A percentile compares a stretch with the other conserved stretches of the same genome.
phyloP scores from a whole-genome alignment of 2,329 filamentous ascomycete species.

The Macrophomina pseudophaseolina region DNA sequence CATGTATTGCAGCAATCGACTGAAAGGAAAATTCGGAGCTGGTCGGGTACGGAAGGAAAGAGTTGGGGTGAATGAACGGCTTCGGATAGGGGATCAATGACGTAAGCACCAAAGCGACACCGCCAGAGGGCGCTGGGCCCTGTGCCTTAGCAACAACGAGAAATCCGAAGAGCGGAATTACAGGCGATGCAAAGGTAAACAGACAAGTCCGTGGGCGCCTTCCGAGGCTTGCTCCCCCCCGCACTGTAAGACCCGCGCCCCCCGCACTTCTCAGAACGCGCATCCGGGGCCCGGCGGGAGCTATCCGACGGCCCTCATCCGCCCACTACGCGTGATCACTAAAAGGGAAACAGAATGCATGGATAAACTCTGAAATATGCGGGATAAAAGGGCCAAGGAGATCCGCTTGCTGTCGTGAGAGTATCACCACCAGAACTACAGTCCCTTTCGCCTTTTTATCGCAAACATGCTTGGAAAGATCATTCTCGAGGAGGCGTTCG shows the following conservation, averaged over 20 bases:
- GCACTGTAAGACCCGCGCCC: constrained; percentile 2
- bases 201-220: not conserved
- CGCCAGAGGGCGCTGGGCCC: not conserved
- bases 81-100: constrained; percentile 4
- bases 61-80: not conserved
- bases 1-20: too few relatives aligned
- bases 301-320: constrained; percentile 21
- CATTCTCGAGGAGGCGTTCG: constrained; percentile 67
- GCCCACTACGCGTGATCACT: not conserved
- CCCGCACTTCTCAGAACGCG: not conserved
- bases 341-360: not conserved
- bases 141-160: too few relatives aligned
- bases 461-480: constrained; percentile 63
- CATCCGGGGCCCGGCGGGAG: constrained; percentile 14
- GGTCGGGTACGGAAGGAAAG: too few relatives aligned
- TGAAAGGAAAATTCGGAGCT: too few relatives aligned
- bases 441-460: not conserved
- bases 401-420: not conserved
- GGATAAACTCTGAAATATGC: not conserved
- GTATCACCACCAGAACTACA: not conserved
- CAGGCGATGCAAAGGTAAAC: not conserved
- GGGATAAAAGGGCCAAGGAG: not conserved
- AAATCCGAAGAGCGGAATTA: too few relatives aligned
- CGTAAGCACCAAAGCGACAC: not conserved
- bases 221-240: not conserved